Conservation (phyloP, 2,329 filamentous ascomycete genomes). For the Phaeosphaeria sp. region DNA sequence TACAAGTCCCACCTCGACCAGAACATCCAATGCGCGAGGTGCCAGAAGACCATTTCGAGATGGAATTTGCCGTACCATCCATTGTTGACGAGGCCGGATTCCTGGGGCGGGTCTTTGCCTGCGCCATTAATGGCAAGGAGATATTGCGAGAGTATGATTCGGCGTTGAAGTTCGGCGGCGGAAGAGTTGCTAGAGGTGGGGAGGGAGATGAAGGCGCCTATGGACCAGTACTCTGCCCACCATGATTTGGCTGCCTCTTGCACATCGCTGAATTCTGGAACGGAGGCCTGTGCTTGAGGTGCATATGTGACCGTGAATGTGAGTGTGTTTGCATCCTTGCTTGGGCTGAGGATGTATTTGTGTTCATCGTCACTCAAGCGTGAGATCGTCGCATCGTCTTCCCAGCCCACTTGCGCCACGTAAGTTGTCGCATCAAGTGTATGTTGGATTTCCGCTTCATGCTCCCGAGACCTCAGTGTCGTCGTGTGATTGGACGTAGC, state of each 20-base stretch:
- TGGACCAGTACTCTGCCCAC: slow-evolving; percentile 61
- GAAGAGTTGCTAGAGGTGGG: slow-evolving; percentile 47
- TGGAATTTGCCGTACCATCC: slow-evolving; percentile 66
- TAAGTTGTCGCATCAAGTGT: slow-evolving; percentile 55
- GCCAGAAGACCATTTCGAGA: slow-evolving; percentile 64
- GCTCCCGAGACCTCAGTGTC: slow-evolving; percentile 30
- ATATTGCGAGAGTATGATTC: slow-evolving; percentile 62
- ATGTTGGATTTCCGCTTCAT: slow-evolving; percentile 52
- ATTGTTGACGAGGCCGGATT: slow-evolving; percentile 59
- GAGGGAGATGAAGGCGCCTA: slow-evolving; percentile 61
- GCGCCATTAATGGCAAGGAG: slow-evolving; percentile 61
- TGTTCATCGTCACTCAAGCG: slow-evolving; percentile 49
- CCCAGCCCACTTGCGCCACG: slow-evolving; percentile 51
- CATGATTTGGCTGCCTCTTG: slow-evolving; percentile 46
- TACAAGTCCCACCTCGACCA: slow-evolving; percentile 58
- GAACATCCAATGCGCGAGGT: slow-evolving; percentile 59
- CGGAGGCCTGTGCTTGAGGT: slow-evolving; percentile 40
- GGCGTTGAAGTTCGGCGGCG: slow-evolving; percentile 60
- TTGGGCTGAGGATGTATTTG: slow-evolving; percentile 51
- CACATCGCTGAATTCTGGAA: slow-evolving; percentile 23
- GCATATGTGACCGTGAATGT: slow-evolving; percentile 34
- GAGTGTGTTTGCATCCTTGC: slow-evolving; percentile 29
- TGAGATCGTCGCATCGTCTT: slow-evolving; percentile 37
- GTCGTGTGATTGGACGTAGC: slow-evolving; percentile 56
- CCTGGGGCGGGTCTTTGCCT: slow-evolving; percentile 58